Evolutionary conservation across 805 yeast genomes (phyloP), one percentile per base, ranked within the genome.

Genomic region (Zygosaccharomyces bisporus): DNA sequence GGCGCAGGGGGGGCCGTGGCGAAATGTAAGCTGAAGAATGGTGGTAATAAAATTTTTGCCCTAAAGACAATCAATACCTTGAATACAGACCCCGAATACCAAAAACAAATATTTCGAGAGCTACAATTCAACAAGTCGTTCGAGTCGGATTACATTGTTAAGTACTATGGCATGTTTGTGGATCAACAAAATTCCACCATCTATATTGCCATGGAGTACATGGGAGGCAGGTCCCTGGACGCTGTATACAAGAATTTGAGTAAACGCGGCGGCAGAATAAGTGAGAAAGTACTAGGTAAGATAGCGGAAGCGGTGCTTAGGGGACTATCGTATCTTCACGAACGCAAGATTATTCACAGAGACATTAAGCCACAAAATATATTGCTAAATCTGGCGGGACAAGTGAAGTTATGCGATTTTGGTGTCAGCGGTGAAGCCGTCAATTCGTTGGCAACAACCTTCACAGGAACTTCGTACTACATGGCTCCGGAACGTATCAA

Each of bases 401-500:
- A 85, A 58, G 90, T 91, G 41, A 93, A 93, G 63, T 70, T 93
- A 41, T 91, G 98, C 68, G 99, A 93, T 68, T 93, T 93, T 69
- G 99, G 99, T 16, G 99, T 93, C 20, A 83, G 95, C 60, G 99
- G 99, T 8, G 96, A 88, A 59, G 96, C 93, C 14, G 96, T 91
- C 24, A 85, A 93, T 64, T 88, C 96, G 0, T 71, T 93, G 37
- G 98, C 98, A 1, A 87, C 96, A 1, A 93, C 99, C 0, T 93
- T 90, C 60, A 93, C 96, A 0, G 99, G 99, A 2, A 93, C 99
- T 0, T 90, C 95, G 8, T 91, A 87, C 62, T 93, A 93, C 65
- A 93, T 93, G 99, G 98, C 99, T 0, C 99, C 99, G 0, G 99
- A 93, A 65, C 75, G 99, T 55, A 91, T 93, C 41, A 86, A 86